Evolutionary conservation across 1,284 basidiomycete genomes (phyloP).

Genomic region (Pyrrhoderma lamaoense): DNA sequence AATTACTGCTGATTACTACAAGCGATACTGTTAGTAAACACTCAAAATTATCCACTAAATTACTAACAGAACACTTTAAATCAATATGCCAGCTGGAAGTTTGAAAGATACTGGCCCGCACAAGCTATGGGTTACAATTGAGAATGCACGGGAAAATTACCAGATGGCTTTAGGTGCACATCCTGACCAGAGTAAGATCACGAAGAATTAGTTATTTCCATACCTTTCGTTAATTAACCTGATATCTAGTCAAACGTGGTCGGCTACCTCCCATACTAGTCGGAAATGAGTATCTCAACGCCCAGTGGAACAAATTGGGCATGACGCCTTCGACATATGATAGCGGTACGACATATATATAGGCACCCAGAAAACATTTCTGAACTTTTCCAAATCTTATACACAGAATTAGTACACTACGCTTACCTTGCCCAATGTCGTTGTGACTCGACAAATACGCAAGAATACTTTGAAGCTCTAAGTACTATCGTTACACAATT

Average conservation of each 20-base stretch:
- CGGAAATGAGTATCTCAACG: slow-evolving; percentile 34
- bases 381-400: background rate
- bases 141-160: slow-evolving; percentile 58
- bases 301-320: slow-evolving; percentile 44
- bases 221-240: too few relatives aligned
- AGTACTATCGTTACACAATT: slow-evolving; percentile 38
- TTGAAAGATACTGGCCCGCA: slow-evolving; percentile 34
- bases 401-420: slow-evolving; percentile 59
- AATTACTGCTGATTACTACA: slow-evolving; percentile 54
- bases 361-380: background rate
- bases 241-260: slow-evolving; percentile 9
- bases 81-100: slow-evolving; percentile 25
- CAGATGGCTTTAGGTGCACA: slow-evolving; percentile 68
- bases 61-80: background rate
- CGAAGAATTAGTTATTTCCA: background rate
- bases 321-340: slow-evolving; percentile 59
- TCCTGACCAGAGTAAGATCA: slow-evolving; percentile 57
- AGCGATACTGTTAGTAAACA: slow-evolving; percentile 36
- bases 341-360: slow-evolving; percentile 37
- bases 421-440: slow-evolving; percentile 72
- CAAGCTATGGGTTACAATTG: slow-evolving; percentile 43
- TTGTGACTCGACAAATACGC: slow-evolving; percentile 59
- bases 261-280: slow-evolving; percentile 45
- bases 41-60: background rate
- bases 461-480: slow-evolving; percentile 54